These are phyloP conservation scores for Cajanus cajan DNA, from an alignment of 306 rosid genomes.

Conservation along the genomic window DNA sequence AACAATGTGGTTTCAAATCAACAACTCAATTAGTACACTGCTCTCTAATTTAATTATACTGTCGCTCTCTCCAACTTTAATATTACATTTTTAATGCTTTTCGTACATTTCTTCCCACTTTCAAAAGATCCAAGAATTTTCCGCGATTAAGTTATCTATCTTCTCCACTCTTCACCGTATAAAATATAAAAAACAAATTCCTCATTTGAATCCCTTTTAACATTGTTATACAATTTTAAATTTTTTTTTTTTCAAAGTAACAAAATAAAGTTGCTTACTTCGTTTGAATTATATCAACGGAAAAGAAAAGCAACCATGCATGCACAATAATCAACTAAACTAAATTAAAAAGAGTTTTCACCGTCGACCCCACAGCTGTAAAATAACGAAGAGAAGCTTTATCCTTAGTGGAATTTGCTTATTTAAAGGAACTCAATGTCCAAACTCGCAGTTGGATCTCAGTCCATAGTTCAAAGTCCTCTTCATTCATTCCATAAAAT, in stretches of 20 bases:
- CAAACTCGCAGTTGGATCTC: conserved; percentile 26
- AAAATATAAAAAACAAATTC: neutral
- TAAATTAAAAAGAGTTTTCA: neutral
- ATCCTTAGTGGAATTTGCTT: neutral
- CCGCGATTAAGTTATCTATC: neutral
- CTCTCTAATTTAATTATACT: neutral
- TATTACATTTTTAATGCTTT: neutral
- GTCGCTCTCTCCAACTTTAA: conserved; percentile 4
- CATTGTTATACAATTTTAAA: neutral
- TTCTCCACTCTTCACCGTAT: neutral
- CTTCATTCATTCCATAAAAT: conserved; percentile 1
- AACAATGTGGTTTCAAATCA: neutral
- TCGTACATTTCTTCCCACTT: neutral
- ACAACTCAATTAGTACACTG: neutral
- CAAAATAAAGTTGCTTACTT: neutral
- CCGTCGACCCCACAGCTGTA: conserved; percentile 12
- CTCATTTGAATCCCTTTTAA: neutral
- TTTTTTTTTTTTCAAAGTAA: neutral
- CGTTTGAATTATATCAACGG: neutral
- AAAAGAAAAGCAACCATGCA: conserved; percentile 13
- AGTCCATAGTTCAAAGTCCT: neutral
- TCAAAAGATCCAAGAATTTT: no score
- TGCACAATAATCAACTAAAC: conserved; percentile 12
- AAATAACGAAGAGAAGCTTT: neutral
- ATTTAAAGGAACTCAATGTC: conserved; percentile 33